Evolutionary conservation across 139 green algal genomes (phyloP).

Genomic region (Dunaliella sp.): DNA sequence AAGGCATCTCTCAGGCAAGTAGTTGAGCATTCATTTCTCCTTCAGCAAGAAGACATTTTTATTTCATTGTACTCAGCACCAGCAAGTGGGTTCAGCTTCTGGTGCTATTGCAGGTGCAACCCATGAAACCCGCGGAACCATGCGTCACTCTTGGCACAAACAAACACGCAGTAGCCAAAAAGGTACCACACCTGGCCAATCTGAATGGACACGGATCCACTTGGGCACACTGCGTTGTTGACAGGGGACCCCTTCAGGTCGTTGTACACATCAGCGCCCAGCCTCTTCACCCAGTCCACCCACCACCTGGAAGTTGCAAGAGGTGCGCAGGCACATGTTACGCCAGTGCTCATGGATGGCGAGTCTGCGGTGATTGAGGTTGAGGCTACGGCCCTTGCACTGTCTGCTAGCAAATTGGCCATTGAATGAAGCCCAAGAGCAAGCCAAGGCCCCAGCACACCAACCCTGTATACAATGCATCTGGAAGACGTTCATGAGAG

Average conservation of each 20-base stretch:
- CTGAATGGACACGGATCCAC: slow-evolving; percentile 3
- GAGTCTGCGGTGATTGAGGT: too few relatives aligned
- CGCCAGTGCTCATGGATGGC: too few relatives aligned
- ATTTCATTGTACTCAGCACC: neutral
- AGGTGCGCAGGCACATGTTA: too few relatives aligned
- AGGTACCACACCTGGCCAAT: slow-evolving; percentile 10
- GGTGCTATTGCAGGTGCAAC: neutral
- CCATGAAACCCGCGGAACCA: neutral
- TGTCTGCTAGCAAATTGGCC: too few relatives aligned
- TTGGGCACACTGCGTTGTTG: neutral
- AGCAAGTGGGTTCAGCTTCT: too few relatives aligned
- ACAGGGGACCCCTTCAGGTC: slow-evolving; percentile 3
- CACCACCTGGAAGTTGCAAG: slow-evolving; percentile 1
- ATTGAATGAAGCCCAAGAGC: too few relatives aligned
- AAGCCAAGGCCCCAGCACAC: too few relatives aligned
- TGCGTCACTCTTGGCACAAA: neutral
- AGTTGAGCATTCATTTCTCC: neutral
- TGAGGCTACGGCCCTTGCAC: too few relatives aligned
- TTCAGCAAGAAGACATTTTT: neutral
- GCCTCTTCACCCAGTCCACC: slow-evolving; percentile 19
- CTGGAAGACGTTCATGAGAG: too few relatives aligned
- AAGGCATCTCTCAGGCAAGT: neutral
- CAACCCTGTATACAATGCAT: too few relatives aligned
- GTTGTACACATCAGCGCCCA: slow-evolving; percentile 11
- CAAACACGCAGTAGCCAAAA: neutral